Percentiles rank a stretch among this genome's conserved stretches.
phyloP scores from a whole-genome alignment of 208 protist species.

The Vickermania spadyakhi region DNA sequence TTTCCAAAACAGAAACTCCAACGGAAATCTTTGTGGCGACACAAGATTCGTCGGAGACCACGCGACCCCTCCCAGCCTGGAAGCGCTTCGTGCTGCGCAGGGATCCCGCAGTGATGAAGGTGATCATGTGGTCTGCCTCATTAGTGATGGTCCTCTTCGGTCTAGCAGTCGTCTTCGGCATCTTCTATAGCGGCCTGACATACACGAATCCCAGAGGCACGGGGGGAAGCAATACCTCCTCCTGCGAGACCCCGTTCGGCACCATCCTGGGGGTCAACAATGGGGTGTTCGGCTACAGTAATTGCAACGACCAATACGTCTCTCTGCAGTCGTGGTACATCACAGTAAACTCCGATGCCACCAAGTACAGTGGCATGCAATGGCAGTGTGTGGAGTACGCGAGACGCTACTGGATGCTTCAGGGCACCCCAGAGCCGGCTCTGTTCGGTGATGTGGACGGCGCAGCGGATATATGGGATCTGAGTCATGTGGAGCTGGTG shows the following conservation, averaged over 20 bases:
- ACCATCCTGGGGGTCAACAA: constrained; percentile 22
- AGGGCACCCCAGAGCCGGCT: constrained; percentile 29
- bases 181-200: constrained; percentile 38
- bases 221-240: neutral
- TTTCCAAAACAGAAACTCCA: no score
- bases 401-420: constrained; percentile 80
- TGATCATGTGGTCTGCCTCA: constrained; percentile 11
- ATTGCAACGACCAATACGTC: constrained; percentile 22
- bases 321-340: constrained; percentile 2
- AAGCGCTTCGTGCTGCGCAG: neutral
- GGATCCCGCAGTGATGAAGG: neutral
- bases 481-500: constrained; percentile 20
- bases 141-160: constrained; percentile 27
- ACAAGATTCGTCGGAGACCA: no score
- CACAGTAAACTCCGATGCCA: constrained; percentile 6
- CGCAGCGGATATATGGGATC: constrained; percentile 70
- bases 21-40: no score
- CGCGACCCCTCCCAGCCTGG: neutral
- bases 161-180: constrained; percentile 26
- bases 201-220: constrained; percentile 8
- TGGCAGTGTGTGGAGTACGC: constrained; percentile 89
- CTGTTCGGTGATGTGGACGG: constrained; percentile 43
- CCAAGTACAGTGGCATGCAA: constrained; percentile 33
- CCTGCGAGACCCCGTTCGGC: constrained; percentile 22
- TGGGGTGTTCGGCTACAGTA: constrained; percentile 27